Conservation (phyloP, 345 rosid genomes). For the Capsella bursapastoris region DNA sequence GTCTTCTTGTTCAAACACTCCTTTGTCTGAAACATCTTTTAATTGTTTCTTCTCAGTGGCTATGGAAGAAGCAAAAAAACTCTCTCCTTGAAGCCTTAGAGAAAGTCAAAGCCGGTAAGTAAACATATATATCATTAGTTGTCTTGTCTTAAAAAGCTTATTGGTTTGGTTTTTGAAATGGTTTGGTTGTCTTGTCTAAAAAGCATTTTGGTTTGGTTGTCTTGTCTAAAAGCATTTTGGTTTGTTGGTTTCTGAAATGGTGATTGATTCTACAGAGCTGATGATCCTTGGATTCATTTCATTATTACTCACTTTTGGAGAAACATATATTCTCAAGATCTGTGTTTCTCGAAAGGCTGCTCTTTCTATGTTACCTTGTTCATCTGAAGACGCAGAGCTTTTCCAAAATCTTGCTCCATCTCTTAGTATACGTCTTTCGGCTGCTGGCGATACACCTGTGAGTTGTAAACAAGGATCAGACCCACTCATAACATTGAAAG, state of each 20-base stretch:
- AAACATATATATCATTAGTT: background rate
- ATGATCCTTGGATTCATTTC: conserved; percentile 96
- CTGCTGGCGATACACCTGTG: conserved; percentile 44
- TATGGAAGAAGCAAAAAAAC: conserved; percentile 76
- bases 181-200: background rate
- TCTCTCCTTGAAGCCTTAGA: conserved; percentile 84
- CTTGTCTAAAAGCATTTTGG: background rate
- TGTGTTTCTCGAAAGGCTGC: conserved; percentile 70
- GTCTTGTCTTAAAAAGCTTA: background rate
- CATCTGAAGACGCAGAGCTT: background rate
- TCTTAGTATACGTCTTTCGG: conserved; percentile 54
- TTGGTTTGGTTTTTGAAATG: conserved; percentile 3
- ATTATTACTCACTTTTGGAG: conserved; percentile 77
- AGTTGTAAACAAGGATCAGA: conserved; percentile 56
- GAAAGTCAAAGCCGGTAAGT: conserved; percentile 80
- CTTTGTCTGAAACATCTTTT: conserved; percentile 22
- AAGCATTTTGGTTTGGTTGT: background rate
- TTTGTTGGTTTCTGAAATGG: background rate
- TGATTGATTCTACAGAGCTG: conserved; percentile 62
- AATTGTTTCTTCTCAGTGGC: conserved; percentile 58
- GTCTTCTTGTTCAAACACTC: background rate
- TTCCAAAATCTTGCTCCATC: conserved; percentile 49
- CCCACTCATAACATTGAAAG: conserved; percentile 71
- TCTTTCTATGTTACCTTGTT: conserved; percentile 80
- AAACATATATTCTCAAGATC: conserved; percentile 61